These are phyloP conservation scores for Rusavskia elegans DNA, from an alignment of 495 filamentous ascomycete genomes.

Conservation along the genomic window DNA sequence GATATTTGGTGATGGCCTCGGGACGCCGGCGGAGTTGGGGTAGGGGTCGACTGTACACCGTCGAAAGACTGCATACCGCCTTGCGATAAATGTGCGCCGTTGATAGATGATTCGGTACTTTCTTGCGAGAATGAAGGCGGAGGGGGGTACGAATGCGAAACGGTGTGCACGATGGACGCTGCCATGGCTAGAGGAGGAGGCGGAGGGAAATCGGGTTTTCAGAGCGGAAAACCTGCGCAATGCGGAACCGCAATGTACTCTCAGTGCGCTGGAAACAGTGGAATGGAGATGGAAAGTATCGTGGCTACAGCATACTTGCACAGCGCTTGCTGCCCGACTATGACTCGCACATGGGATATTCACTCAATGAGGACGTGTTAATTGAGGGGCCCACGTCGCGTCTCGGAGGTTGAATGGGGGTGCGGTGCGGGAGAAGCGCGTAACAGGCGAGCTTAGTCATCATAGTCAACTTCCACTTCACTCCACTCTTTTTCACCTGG, in stretches of 20 bases:
- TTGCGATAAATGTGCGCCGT: conserved; percentile 27
- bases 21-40: conserved; percentile 34
- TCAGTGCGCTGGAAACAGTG: neutral
- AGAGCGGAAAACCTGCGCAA: neutral
- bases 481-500: neutral
- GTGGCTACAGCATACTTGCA: neutral
- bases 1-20: conserved; percentile 27
- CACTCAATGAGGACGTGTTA: neutral
- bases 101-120: conserved; percentile 23
- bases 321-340: neutral
- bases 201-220: neutral
- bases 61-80: conserved; percentile 34
- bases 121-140: conserved; percentile 31
- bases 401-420: neutral
- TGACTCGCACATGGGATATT: conserved; percentile 12
- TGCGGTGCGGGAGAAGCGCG: neutral
- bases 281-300: neutral
- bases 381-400: neutral
- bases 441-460: neutral
- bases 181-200: neutral
- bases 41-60: conserved; percentile 37
- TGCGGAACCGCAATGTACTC: neutral
- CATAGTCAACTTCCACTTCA: neutral
- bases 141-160: conserved; percentile 22
- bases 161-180: conserved; percentile 26